phyloP scores from a whole-genome alignment of 2,329 filamentous ascomycete species.

The Gnomoniopsis smithogilvyi region DNA sequence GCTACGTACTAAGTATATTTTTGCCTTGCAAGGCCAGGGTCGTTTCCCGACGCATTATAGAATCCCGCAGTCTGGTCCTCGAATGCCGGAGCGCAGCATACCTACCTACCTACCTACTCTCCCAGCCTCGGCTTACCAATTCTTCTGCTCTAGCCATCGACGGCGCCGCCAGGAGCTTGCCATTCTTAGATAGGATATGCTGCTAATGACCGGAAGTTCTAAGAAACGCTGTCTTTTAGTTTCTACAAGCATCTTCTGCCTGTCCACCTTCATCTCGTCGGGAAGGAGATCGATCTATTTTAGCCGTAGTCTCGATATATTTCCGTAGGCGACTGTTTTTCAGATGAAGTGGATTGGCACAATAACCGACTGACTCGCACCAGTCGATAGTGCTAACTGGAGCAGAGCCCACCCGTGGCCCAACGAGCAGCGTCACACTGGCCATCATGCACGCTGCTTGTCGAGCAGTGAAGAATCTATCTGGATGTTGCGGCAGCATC shows the following conservation, averaged over 20 bases:
- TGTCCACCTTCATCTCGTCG: neutral
- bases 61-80: no score
- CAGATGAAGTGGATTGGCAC: neutral
- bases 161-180: no score
- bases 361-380: neutral
- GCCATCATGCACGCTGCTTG: neutral
- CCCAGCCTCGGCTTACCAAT: no score
- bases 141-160: no score
- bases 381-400: neutral
- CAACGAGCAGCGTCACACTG: neutral
- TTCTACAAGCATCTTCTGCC: neutral
- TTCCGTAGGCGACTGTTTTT: neutral
- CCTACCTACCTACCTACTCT: no score
- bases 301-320: neutral
- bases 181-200: no score
- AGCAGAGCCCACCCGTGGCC: neutral
- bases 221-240: no score
- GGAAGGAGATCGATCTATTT: neutral
- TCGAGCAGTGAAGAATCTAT: constrained; percentile 1
- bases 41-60: no score
- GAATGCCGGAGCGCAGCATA: no score
- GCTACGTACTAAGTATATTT: neutral
- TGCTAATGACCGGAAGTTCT: no score
- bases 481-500: constrained; percentile 10
- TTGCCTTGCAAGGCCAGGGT: neutral